Evolutionary conservation across 2,329 filamentous ascomycete species (phyloP).

Genomic region (Immersiporthe knoxdaviesiana): DNA sequence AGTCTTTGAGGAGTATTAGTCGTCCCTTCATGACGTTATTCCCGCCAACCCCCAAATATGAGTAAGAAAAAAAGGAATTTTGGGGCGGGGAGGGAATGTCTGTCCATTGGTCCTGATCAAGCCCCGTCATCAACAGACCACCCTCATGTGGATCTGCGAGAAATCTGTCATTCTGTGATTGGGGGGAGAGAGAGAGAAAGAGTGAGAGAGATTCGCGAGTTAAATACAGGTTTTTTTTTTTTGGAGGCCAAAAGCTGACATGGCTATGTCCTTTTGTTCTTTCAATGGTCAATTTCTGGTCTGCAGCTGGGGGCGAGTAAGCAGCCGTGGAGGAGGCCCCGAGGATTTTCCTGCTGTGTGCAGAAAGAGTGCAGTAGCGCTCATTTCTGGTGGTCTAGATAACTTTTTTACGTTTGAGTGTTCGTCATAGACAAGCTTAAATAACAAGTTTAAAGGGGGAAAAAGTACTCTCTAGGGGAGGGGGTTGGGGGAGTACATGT

Average conservation of each 20-base stretch:
- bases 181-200: background rate
- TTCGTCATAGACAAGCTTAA: background rate
- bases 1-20: background rate
- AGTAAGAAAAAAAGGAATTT: background rate
- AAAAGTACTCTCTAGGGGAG: background rate
- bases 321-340: background rate
- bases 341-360: background rate
- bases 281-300: background rate
- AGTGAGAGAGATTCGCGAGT: background rate
- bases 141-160: background rate
- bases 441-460: background rate
- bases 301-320: slow-evolving; percentile 1
- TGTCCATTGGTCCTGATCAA: background rate
- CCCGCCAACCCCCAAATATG: background rate
- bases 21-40: slow-evolving; percentile 3
- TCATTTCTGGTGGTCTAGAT: background rate
- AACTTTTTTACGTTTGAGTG: background rate
- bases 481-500: background rate
- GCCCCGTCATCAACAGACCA: background rate
- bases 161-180: background rate
- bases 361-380: background rate
- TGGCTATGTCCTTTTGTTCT: background rate
- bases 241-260: slow-evolving; percentile 2
- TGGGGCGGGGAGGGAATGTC: background rate
- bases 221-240: background rate